Base-by-base conservation (phyloP, 345 rosid genomes). In the Lenwebbia sp. region DNA sequence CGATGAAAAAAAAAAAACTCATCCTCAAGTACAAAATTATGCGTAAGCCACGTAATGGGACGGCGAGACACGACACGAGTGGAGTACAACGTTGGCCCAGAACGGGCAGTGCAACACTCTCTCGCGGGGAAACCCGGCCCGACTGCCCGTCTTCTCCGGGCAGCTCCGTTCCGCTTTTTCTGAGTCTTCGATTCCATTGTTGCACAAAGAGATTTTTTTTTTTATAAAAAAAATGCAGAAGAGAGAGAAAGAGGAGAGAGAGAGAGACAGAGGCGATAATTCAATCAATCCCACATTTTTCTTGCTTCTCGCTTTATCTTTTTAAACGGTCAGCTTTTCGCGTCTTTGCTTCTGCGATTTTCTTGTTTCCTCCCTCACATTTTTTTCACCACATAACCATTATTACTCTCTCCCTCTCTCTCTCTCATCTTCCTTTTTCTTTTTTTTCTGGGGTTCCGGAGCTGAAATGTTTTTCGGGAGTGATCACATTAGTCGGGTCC, bases 151-250 rank as follows among this genome's bases (percentile, higher is more conserved):
- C 70, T 51, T 82, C 85, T 60, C 55, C 81, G 89, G 91, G 91
- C 88, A 90, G 83, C 81, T 53, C 56, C 33, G 62, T 21, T 25
- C 47, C 78, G 50, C 58, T 83, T 70, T 88, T 84, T 76, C 57
- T 37, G 83, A 5, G 85, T 87, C 88, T 86, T 87, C 83, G 89
- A 88, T 90, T 90, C 88, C 86, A 9, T 54, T 6, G 85, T 25
- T 2, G 78, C 41, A 47, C 78, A 10, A 55, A 56, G 54, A 26
- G 10, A 41, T 26, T 26, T 7, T n/a, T n/a, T n/a, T n/a, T n/a
- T n/a, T n/a, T n/a, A n/a, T n/a, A 83, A 83, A 83, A 13, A 41
- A 52, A 83, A 83, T 52, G 54, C 47, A 82, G 56, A 17, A 82
- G 40, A 50, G 40, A 82, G 55, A 82, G 54, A 26, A 14, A 49